Evolutionary conservation across 1,284 basidiomycete genomes (phyloP).

Genomic region (Pseudozyma tsukubaensis): DNA sequence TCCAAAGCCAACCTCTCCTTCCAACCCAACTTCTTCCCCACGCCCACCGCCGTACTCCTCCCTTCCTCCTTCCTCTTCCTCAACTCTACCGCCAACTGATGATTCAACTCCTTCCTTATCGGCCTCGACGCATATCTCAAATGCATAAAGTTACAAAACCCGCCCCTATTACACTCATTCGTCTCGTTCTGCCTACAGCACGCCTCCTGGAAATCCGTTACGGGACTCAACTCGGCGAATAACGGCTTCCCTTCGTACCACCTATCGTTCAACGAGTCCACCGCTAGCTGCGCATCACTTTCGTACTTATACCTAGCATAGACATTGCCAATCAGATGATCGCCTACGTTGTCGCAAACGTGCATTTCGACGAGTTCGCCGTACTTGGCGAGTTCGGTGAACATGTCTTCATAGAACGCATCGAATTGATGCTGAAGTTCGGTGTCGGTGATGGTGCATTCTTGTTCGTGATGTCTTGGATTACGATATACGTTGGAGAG

Average conservation of each 20-base stretch:
- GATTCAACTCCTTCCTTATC: slow-evolving; percentile 58
- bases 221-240: slow-evolving; percentile 98
- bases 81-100: slow-evolving; percentile 62
- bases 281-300: slow-evolving; percentile 92
- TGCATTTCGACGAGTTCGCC: slow-evolving; percentile 92
- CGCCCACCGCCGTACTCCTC: slow-evolving; percentile 19
- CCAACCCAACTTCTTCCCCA: slow-evolving; percentile 37
- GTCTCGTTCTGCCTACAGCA: slow-evolving; percentile 85
- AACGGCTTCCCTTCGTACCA: slow-evolving; percentile 98
- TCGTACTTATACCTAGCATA: slow-evolving; percentile 99
- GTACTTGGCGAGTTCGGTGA: slow-evolving; percentile 86
- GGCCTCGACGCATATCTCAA: slow-evolving; percentile 70
- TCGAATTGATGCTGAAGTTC: slow-evolving; percentile 96
- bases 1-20: slow-evolving; percentile 46
- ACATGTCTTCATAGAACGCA: slow-evolving; percentile 89
- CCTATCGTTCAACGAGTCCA: slow-evolving; percentile 90
- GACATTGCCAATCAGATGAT: slow-evolving; percentile 98
- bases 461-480: slow-evolving; percentile 84
- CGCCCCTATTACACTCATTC: slow-evolving; percentile 76
- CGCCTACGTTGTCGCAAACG: slow-evolving; percentile 99
- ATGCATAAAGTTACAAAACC: slow-evolving; percentile 99
- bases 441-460: slow-evolving; percentile 79
- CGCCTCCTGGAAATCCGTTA: slow-evolving; percentile 98
- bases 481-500: slow-evolving; percentile 99
- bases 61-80: slow-evolving; percentile 41